These are phyloP conservation scores for Ailanthus altissimus DNA, from an alignment of 345 rosid genomes.

Conservation along the genomic window DNA sequence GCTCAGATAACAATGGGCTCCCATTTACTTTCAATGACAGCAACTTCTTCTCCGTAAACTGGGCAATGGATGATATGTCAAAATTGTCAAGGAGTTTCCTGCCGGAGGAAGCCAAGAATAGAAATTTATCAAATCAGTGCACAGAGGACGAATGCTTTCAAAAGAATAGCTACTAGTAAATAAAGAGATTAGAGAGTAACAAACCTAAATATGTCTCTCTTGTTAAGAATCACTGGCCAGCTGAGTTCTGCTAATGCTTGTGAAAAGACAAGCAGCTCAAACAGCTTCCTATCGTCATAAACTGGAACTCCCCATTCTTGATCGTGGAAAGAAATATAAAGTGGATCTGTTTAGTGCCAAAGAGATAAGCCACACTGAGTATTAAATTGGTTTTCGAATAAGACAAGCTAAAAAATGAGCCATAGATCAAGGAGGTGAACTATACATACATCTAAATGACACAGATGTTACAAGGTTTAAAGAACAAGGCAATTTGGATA, in stretches of 20 bases:
- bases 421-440: neutral
- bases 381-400: neutral
- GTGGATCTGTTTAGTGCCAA: constrained; percentile 47
- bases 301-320: constrained; percentile 87
- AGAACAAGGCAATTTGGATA: neutral
- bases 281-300: constrained; percentile 71
- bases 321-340: constrained; percentile 72
- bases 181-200: constrained; percentile 9
- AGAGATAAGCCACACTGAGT: neutral
- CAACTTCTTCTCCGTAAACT: constrained; percentile 70
- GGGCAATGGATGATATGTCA: constrained; percentile 59
- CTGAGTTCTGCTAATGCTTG: constrained; percentile 92
- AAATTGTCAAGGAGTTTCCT: constrained; percentile 82
- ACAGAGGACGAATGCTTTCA: neutral
- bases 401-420: neutral
- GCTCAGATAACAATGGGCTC: constrained; percentile 67
- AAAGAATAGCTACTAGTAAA: neutral
- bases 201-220: constrained; percentile 72
- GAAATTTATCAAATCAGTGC: constrained; percentile 6
- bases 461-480: neutral
- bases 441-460: neutral
- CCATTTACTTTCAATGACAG: constrained; percentile 64
- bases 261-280: constrained; percentile 86
- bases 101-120: constrained; percentile 27
- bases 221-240: constrained; percentile 77